phyloP scores from a whole-genome alignment of 1,139 yeast species.

The Komagataea norvegica region DNA sequence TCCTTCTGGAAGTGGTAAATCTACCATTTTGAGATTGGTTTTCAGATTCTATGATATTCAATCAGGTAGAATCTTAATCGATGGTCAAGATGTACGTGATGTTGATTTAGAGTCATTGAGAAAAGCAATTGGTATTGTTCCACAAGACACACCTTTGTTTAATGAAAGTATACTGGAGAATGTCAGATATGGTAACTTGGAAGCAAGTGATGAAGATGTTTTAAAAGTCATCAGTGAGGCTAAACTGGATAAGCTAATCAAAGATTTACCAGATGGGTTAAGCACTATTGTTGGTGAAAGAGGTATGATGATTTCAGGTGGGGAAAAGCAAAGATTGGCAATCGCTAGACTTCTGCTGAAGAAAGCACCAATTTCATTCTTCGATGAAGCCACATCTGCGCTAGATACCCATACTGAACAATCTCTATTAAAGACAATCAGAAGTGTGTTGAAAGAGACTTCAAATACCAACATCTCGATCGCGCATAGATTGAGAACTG shows the following conservation, averaged over 20 bases:
- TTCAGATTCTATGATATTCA: slow-evolving; percentile 87
- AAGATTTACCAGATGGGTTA: slow-evolving; percentile 76
- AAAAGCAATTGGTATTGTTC: slow-evolving; percentile 80
- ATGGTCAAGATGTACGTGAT: slow-evolving; percentile 82
- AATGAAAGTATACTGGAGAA: slow-evolving; percentile 88
- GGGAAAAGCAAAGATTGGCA: slow-evolving; percentile 94
- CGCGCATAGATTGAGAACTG: slow-evolving; percentile 90
- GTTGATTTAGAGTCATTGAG: slow-evolving; percentile 76
- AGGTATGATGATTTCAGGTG: slow-evolving; percentile 98
- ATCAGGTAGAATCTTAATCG: slow-evolving; percentile 73
- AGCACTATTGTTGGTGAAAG: slow-evolving; percentile 95
- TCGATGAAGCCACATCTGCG: slow-evolving; percentile 97
- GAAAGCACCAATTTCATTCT: slow-evolving; percentile 83
- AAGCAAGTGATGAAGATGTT: slow-evolving; percentile 73
- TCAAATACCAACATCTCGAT: slow-evolving; percentile 77
- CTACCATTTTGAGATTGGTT: slow-evolving; percentile 77
- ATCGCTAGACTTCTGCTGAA: slow-evolving; percentile 84
- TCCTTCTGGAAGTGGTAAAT: slow-evolving; percentile 93
- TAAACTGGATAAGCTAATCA: slow-evolving; percentile 57
- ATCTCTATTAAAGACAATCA: slow-evolving; percentile 67
- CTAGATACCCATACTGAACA: slow-evolving; percentile 96
- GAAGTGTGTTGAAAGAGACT: slow-evolving; percentile 51
- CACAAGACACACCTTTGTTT: slow-evolving; percentile 95
- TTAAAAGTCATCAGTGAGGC: slow-evolving; percentile 60
- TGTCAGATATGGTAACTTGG: slow-evolving; percentile 77